Evolutionary conservation across 768 basidiomycete genomes (phyloP).

Genomic region (Boletus sp.): DNA sequence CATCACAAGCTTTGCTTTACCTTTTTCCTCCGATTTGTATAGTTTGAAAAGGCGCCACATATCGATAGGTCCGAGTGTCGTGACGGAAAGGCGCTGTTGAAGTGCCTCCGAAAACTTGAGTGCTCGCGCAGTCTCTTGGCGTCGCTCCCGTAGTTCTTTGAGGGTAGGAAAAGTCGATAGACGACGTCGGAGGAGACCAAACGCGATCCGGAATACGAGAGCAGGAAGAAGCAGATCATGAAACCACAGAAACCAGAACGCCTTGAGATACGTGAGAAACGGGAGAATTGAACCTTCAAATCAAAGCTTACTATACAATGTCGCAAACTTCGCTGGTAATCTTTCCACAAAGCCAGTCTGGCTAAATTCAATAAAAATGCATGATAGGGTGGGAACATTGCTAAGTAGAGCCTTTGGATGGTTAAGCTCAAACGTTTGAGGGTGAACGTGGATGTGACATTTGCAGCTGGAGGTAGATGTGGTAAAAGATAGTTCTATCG

Average conservation of each 20-base stretch:
- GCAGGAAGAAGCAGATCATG: slow-evolving; percentile 53
- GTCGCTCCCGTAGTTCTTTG: slow-evolving; percentile 50
- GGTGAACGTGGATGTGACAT: slow-evolving; percentile 47
- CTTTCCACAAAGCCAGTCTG: slow-evolving; percentile 54
- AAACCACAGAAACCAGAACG: slow-evolving; percentile 66
- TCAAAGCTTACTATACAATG: slow-evolving; percentile 49
- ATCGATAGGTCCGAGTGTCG: slow-evolving; percentile 50
- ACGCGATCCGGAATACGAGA: slow-evolving; percentile 45
- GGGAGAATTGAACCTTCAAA: background rate
- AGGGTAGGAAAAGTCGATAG: slow-evolving; percentile 55
- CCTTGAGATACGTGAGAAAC: slow-evolving; percentile 31
- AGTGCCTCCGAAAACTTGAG: slow-evolving; percentile 50
- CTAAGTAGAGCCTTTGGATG: slow-evolving; percentile 53
- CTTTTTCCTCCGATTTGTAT: slow-evolving; percentile 37
- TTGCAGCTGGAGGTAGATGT: slow-evolving; percentile 40
- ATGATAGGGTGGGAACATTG: slow-evolving; percentile 46
- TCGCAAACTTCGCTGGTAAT: slow-evolving; percentile 42
- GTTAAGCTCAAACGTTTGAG: slow-evolving; percentile 51
- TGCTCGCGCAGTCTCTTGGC: slow-evolving; percentile 46
- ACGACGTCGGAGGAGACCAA: slow-evolving; percentile 45
- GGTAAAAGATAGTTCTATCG: slow-evolving; percentile 43
- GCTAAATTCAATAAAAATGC: slow-evolving; percentile 40
- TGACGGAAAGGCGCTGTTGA: slow-evolving; percentile 41
- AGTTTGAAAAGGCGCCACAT: slow-evolving; percentile 50
- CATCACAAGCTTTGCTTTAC: slow-evolving; percentile 28